Evolutionary conservation across 106 monocot genomes (phyloP).

Genomic region (Chionographis japonica): DNA sequence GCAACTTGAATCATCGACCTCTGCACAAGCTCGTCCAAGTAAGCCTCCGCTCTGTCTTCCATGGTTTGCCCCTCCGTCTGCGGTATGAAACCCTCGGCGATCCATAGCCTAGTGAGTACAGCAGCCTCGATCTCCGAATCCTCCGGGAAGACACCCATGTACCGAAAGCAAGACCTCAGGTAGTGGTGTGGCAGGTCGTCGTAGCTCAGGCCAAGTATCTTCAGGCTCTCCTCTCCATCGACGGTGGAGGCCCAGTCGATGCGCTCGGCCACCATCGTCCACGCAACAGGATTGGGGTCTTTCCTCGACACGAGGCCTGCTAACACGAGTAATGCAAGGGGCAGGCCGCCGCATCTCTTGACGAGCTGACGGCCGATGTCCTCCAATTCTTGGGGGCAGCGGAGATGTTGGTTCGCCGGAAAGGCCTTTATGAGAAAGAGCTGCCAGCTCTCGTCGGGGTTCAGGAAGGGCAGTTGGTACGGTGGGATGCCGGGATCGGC

Average conservation of each 20-base stretch:
- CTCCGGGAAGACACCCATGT: slow-evolving; percentile 29
- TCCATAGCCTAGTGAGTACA: slow-evolving; percentile 39
- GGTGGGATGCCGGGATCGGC: slow-evolving; percentile 13
- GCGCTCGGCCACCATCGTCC: slow-evolving; percentile 8
- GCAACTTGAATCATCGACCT: slow-evolving; percentile 46
- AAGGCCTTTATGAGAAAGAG: slow-evolving; percentile 36
- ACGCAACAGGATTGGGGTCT: slow-evolving; percentile 1
- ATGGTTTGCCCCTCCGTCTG: slow-evolving; percentile 8
- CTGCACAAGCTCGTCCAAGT: slow-evolving; percentile 32
- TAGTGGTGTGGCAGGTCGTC: slow-evolving; percentile 26
- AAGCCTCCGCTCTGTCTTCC: slow-evolving; percentile 33
- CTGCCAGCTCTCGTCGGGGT: slow-evolving; percentile 27
- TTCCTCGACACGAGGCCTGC: slow-evolving; percentile 32
- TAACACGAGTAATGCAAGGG: slow-evolving; percentile 41
- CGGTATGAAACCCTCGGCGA: slow-evolving; percentile 36
- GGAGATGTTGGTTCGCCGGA: background rate
- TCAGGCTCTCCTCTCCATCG: slow-evolving; percentile 18
- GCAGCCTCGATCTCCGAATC: slow-evolving; percentile 27
- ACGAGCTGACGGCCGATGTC: slow-evolving; percentile 16
- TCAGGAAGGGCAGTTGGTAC: slow-evolving; percentile 16
- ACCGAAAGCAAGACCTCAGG: slow-evolving; percentile 52
- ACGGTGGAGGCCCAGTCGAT: slow-evolving; percentile 27
- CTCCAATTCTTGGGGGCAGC: slow-evolving; percentile 19
- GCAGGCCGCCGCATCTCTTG: slow-evolving; percentile 46
- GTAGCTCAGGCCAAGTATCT: slow-evolving; percentile 48